Conservation (phyloP, 345 rosid species). For the Kandelia obovata region DNA sequence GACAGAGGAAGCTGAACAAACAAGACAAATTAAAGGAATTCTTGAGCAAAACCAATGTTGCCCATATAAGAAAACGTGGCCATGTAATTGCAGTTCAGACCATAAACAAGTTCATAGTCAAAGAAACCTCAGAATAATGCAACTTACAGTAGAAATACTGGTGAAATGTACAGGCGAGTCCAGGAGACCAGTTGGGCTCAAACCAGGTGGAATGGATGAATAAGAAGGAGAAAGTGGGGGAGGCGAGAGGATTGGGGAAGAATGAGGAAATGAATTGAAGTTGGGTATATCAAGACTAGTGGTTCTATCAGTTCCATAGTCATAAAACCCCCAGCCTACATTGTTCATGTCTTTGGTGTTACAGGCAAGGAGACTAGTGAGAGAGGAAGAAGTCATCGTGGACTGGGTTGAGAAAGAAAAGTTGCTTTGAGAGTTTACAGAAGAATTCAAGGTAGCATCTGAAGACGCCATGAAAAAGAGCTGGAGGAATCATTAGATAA, state of each 20-base stretch:
- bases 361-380: slow-evolving; percentile 22
- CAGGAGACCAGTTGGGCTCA: slow-evolving; percentile 22
- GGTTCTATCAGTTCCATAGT: slow-evolving; percentile 13
- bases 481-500: not conserved
- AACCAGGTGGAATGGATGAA: slow-evolving; percentile 17
- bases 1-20: slow-evolving; percentile 22
- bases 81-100: not conserved
- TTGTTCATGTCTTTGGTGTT: slow-evolving; percentile 30
- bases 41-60: no score
- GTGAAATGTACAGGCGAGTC: slow-evolving; percentile 25
- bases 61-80: not conserved
- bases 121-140: not conserved
- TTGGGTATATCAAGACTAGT: slow-evolving; percentile 20
- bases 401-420: slow-evolving; percentile 19
- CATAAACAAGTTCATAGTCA: no score
- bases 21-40: not conserved
- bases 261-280: slow-evolving; percentile 18
- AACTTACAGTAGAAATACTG: slow-evolving; percentile 15
- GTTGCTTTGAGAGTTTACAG: slow-evolving; percentile 31
- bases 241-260: slow-evolving; percentile 20
- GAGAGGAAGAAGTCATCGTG: slow-evolving; percentile 35
- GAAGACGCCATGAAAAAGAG: slow-evolving; percentile 16
- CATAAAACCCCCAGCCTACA: slow-evolving; percentile 26
- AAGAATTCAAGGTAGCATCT: slow-evolving; percentile 14
- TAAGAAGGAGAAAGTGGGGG: slow-evolving; percentile 28